Evolutionary conservation across 1,284 basidiomycete genomes (phyloP).

Genomic region (Cutaneotrichosporon daszewskae): DNA sequence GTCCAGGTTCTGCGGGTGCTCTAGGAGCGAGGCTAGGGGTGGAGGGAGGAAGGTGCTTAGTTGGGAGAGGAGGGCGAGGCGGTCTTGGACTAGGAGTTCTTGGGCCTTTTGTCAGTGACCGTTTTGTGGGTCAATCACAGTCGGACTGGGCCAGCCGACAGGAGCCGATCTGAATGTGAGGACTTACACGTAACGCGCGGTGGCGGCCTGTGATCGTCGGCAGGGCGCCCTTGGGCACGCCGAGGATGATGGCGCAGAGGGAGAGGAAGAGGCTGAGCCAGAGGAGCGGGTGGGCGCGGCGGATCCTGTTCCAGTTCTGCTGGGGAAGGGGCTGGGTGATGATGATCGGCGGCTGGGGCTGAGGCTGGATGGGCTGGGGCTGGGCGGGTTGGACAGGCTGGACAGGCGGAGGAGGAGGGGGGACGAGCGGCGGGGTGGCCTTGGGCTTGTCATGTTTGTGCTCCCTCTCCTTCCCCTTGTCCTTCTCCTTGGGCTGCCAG

Average conservation of each 20-base stretch:
- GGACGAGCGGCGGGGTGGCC: neutral
- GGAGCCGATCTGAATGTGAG: neutral
- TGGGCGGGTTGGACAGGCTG: neutral
- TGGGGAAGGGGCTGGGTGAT: constrained; percentile 1
- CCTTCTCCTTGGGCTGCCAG: no score
- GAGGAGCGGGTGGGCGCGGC: constrained; percentile 35
- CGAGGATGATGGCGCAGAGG: constrained; percentile 33
- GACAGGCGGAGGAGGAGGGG: neutral
- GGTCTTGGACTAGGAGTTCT: constrained; percentile 33
- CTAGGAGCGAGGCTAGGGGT: constrained; percentile 29
- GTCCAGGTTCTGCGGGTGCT: neutral
- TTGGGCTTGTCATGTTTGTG: neutral
- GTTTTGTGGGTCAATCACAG: neutral
- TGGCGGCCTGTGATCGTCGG: constrained; percentile 43
- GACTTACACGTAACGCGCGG: constrained; percentile 36
- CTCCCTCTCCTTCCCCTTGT: neutral
- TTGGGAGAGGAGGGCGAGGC: constrained; percentile 31
- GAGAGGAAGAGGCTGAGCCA: constrained; percentile 35
- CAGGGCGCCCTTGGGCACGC: constrained; percentile 38
- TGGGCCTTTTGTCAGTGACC: constrained; percentile 23
- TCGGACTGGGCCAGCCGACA: no score
- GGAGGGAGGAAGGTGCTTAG: constrained; percentile 39
- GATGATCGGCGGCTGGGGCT: neutral
- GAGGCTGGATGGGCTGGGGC: neutral
- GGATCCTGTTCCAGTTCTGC: no score